phyloP scores from a whole-genome alignment of 495 filamentous ascomycete genomes.

The Aspergillus egyptiacus region DNA sequence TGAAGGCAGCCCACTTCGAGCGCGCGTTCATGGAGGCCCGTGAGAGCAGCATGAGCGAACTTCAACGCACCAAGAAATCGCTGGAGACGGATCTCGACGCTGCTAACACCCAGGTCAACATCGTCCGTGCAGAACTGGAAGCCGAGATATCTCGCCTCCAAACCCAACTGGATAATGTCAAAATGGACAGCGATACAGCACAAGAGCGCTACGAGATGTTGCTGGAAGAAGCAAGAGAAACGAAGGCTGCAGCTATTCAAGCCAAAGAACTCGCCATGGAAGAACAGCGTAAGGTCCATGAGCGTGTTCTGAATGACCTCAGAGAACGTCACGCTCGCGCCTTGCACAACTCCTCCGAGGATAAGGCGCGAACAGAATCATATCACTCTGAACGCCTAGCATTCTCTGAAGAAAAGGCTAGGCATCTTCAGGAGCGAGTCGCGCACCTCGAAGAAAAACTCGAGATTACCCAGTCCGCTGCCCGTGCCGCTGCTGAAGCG shows the following conservation, averaged over 20 bases:
- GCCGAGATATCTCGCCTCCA: conserved; percentile 62
- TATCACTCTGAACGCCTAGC: conserved; percentile 64
- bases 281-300: conserved; percentile 63
- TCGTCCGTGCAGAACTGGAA: conserved; percentile 71
- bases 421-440: conserved; percentile 75
- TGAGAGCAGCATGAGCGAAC: conserved; percentile 67
- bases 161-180: conserved; percentile 62
- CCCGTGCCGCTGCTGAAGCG: conserved; percentile 76
- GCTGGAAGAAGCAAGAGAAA: conserved; percentile 65
- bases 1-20: conserved; percentile 60
- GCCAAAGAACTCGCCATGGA: conserved; percentile 59
- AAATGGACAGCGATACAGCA: conserved; percentile 65
- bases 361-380: conserved; percentile 62
- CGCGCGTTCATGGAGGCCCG: conserved; percentile 78
- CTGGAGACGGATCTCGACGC: conserved; percentile 74
- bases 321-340: conserved; percentile 66
- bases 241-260: conserved; percentile 48
- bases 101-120: conserved; percentile 76
- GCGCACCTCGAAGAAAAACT: conserved; percentile 81
- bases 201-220: conserved; percentile 69
- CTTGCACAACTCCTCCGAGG: conserved; percentile 63
- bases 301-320: conserved; percentile 59
- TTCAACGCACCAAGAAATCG: conserved; percentile 68
- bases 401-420: conserved; percentile 71
- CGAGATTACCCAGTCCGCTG: conserved; percentile 84